Percentiles rank a stretch among this genome's conserved stretches.
phyloP scores from a whole-genome alignment of 768 basidiomycete genomes.

The Leccinum imitatum region DNA sequence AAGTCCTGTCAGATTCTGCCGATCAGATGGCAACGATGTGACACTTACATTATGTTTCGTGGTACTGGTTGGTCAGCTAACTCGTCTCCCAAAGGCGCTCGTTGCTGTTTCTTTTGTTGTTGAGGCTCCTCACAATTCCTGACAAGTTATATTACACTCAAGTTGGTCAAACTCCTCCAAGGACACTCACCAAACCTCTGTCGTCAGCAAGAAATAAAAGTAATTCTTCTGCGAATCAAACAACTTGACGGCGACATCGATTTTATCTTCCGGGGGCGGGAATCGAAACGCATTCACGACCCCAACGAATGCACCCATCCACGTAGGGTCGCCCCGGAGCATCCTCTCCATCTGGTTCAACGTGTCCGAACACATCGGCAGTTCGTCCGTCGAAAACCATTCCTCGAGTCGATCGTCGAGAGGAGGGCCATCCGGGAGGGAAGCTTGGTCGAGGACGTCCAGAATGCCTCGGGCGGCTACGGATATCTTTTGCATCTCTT shows the following conservation, averaged over 20 bases:
- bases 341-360: conserved; percentile 9
- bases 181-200: conserved; percentile 8
- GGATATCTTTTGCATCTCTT: conserved; percentile 13
- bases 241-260: conserved; percentile 3
- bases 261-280: conserved; percentile 1
- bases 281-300: background rate
- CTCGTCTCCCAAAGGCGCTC: background rate
- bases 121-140: conserved; percentile 10
- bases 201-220: conserved; percentile 12
- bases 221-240: conserved; percentile 6
- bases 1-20: background rate
- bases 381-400: conserved; percentile 12
- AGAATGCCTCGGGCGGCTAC: conserved; percentile 3
- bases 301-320: background rate
- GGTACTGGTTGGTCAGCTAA: background rate
- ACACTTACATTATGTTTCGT: background rate
- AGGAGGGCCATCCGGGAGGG: background rate
- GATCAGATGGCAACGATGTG: too few relatives aligned
- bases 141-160: background rate
- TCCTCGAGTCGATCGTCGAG: conserved; percentile 13
- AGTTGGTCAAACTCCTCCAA: background rate
- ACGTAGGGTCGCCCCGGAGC: conserved; percentile 1
- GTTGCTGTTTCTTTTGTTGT: background rate
- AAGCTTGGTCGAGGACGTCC: background rate
- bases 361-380: conserved; percentile 4